Conservation (phyloP, 176 grass and related monocot genomes). For the Guadua angustifolia region DNA sequence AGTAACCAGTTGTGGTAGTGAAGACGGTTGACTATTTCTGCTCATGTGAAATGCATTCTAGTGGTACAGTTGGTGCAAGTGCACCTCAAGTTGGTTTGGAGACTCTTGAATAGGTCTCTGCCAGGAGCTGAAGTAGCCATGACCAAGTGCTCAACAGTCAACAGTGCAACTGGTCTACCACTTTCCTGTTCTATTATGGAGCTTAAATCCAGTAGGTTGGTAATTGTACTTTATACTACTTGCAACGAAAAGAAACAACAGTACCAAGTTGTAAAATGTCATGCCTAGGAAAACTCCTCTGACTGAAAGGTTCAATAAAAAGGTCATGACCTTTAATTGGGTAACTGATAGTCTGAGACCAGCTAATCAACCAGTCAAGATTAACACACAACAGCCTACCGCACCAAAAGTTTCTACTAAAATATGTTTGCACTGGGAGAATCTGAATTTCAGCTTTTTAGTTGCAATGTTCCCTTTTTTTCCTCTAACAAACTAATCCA, state of each 20-base stretch:
- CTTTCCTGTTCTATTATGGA: not conserved
- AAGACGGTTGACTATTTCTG: constrained; percentile 15
- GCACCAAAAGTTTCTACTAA: not conserved
- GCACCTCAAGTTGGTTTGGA: constrained; percentile 25
- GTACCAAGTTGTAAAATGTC: not conserved
- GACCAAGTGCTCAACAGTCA: constrained; percentile 34
- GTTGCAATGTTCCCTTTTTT: not conserved
- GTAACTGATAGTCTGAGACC: not conserved
- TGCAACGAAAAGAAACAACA: constrained; percentile 17
- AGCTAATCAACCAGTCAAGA: constrained; percentile 7
- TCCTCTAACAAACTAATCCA: not conserved
- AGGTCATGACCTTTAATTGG: not conserved
- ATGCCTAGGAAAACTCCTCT: not conserved
- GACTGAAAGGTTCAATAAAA: constrained; percentile 24
- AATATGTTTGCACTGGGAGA: constrained; percentile 11
- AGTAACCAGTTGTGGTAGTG: not conserved
- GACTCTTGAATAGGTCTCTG: constrained; percentile 32
- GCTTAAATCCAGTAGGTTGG: constrained; percentile 18
- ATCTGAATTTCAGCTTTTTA: constrained; percentile 28
- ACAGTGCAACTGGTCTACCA: constrained; percentile 2
- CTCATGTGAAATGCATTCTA: constrained; percentile 36
- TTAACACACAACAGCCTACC: constrained; percentile 10
- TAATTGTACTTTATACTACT: constrained; percentile 17
- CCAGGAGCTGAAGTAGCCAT: constrained; percentile 32
- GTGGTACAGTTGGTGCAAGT: constrained; percentile 33